A percentile compares a stretch with the other conserved stretches of the same genome.
Evolutionary conservation across 805 yeast genomes (phyloP).

Genomic region (Saccharomycopsis guyanensis): DNA sequence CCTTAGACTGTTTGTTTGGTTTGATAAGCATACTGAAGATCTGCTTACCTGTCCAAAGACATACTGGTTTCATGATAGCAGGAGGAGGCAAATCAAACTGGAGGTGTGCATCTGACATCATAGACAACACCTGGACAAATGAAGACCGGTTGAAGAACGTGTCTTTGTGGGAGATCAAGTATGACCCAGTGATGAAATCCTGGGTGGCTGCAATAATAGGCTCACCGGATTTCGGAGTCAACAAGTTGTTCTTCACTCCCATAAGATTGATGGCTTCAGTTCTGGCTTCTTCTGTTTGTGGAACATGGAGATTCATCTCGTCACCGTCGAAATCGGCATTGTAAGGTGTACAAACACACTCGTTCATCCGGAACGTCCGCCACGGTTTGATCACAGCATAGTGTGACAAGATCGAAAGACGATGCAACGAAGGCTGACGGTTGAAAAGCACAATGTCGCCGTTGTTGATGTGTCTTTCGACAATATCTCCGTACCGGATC

Average conservation of each 20-base stretch:
- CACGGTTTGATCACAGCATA: constrained; percentile 95
- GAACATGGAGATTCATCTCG: constrained; percentile 98
- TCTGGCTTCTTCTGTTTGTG: constrained; percentile 97
- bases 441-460: constrained; percentile 94
- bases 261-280: constrained; percentile 97
- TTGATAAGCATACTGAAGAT: constrained; percentile 79
- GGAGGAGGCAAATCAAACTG: constrained; percentile 97
- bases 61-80: constrained; percentile 79
- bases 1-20: constrained; percentile 72
- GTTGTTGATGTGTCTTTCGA: constrained; percentile 94
- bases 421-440: constrained; percentile 95
- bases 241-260: constrained; percentile 93
- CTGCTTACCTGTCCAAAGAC: constrained; percentile 97
- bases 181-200: constrained; percentile 97
- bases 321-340: constrained; percentile 99
- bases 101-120: constrained; percentile 90
- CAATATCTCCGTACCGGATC: constrained; percentile 81
- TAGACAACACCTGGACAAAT: constrained; percentile 71
- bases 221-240: constrained; percentile 97
- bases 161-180: constrained; percentile 86
- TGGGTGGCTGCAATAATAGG: constrained; percentile 99
- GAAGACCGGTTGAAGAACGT: constrained; percentile 85
- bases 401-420: constrained; percentile 89
- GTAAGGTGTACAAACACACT: constrained; percentile 98
- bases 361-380: constrained; percentile 95